Conservation (phyloP, 2,329 filamentous ascomycete species). For the Colletotrichum simmondsii region DNA sequence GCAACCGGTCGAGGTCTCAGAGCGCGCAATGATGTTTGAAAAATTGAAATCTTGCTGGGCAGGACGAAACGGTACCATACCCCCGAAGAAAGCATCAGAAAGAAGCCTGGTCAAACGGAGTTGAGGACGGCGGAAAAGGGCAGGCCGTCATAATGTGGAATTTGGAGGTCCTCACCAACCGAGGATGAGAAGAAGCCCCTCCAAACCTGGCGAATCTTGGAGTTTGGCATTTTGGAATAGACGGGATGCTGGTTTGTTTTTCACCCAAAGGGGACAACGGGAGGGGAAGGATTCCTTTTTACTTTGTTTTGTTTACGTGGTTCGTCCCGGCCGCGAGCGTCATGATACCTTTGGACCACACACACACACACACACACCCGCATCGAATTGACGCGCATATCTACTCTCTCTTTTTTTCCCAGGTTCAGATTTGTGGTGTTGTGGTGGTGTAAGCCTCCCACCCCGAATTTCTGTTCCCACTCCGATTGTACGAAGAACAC, state of each 20-base stretch:
- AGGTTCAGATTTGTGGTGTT: constrained; percentile 8
- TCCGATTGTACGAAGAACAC: constrained; percentile 21
- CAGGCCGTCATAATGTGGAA: constrained; percentile 24
- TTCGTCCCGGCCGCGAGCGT: constrained; percentile 30
- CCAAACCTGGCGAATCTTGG: constrained; percentile 27
- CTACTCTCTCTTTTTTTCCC: constrained; percentile 26
- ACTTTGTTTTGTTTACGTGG: not conserved
- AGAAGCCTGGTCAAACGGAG: constrained; percentile 7
- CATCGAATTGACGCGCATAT: constrained; percentile 31
- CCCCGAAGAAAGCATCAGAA: constrained; percentile 4
- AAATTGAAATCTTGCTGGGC: constrained; percentile 27
- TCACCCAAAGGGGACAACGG: constrained; percentile 5
- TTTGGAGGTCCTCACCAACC: not conserved
- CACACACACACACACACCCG: not conserved
- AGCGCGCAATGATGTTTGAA: constrained; percentile 34
- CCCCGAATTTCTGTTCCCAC: not conserved
- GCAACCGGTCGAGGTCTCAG: constrained; percentile 35
- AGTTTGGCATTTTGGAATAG: constrained; percentile 35
- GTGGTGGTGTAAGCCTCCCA: not conserved
- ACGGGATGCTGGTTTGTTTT: constrained; percentile 23
- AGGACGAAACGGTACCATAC: constrained; percentile 31
- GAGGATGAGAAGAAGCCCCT: not conserved
- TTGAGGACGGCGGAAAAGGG: constrained; percentile 12
- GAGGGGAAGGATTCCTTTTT: constrained; percentile 10
- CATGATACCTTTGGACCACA: constrained; percentile 34